These are phyloP conservation scores for Globisporangium iwayamae DNA, from an alignment of 352 stramenopile species.

Conservation along the genomic window DNA sequence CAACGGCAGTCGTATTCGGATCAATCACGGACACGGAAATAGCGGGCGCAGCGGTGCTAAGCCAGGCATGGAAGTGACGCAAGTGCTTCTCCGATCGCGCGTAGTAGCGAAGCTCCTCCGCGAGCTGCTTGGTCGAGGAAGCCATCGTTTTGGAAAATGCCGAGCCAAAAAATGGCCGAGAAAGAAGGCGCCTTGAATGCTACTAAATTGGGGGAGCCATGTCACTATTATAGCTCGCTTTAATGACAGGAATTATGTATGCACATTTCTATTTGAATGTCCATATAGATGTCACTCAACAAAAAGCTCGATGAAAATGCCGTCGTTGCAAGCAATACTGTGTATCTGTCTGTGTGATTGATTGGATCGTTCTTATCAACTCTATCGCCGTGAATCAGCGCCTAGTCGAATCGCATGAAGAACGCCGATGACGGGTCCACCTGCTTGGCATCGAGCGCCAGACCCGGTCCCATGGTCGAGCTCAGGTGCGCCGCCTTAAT, in stretches of 20 bases:
- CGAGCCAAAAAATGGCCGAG: not conserved
- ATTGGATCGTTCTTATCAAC: not conserved
- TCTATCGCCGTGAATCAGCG: not conserved
- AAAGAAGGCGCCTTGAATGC: not conserved
- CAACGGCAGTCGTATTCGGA: not conserved
- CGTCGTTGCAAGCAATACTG: not conserved
- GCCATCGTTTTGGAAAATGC: slow-evolving; percentile 1
- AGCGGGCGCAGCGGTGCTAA: slow-evolving; percentile 25
- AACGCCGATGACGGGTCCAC: slow-evolving; percentile 76
- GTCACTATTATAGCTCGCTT: not conserved
- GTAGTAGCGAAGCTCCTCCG: slow-evolving; percentile 71
- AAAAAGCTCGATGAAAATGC: too few species aligned
- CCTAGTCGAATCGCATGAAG: slow-evolving; percentile 86
- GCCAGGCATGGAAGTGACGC: slow-evolving; percentile 64
- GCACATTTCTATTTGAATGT: slow-evolving; percentile 10
- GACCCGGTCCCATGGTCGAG: slow-evolving; percentile 81
- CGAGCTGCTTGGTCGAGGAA: slow-evolving; percentile 38
- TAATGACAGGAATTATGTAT: not conserved
- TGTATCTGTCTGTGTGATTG: not conserved
- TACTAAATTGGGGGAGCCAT: not conserved
- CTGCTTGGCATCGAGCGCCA: slow-evolving; percentile 81
- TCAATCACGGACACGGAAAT: slow-evolving; percentile 21
- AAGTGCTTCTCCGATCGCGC: slow-evolving; percentile 70
- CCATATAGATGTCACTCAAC: too few species aligned
- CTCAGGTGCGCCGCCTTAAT: slow-evolving; percentile 87